A percentile compares a stretch with the other conserved stretches of the same genome.
phyloP scores from a whole-genome alignment of 768 basidiomycete species.

The Fomitopsis serialis region DNA sequence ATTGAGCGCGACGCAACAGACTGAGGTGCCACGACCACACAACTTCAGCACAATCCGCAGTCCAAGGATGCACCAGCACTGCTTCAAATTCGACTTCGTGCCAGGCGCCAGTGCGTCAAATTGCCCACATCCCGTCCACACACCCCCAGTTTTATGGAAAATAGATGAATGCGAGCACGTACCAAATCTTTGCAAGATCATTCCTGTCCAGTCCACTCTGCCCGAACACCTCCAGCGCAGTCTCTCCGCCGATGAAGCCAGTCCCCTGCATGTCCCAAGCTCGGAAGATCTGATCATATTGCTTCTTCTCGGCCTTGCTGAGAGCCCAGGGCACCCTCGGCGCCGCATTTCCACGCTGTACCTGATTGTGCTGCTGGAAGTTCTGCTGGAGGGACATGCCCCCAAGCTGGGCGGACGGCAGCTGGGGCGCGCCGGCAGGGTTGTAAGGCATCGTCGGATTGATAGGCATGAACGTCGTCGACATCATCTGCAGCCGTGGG shows the following conservation, averaged over 20 bases:
- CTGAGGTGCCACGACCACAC: too few relatives aligned
- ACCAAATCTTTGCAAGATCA: constrained; percentile 94
- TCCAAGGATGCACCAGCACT: too few relatives aligned
- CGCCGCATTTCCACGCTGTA: constrained; percentile 55
- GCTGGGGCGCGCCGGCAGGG: constrained; percentile 57
- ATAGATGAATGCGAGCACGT: neutral
- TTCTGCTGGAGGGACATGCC: constrained; percentile 70
- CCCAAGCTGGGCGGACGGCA: constrained; percentile 47
- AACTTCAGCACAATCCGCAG: too few relatives aligned
- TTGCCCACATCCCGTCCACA: too few relatives aligned
- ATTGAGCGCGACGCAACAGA: too few relatives aligned
- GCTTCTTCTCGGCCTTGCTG: constrained; percentile 88
- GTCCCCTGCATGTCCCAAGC: constrained; percentile 84
- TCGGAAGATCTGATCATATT: constrained; percentile 93
- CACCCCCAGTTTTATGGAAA: too few relatives aligned
- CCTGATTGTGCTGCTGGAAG: constrained; percentile 83
- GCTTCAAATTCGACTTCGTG: too few relatives aligned
- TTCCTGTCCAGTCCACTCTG: constrained; percentile 86
- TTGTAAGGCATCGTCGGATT: constrained; percentile 56
- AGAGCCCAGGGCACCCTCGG: constrained; percentile 84
- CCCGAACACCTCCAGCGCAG: constrained; percentile 89
- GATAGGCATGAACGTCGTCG: constrained; percentile 85
- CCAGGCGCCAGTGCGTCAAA: too few relatives aligned
- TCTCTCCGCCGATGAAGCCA: constrained; percentile 83
- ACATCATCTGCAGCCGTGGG: constrained; percentile 84